Evolutionary conservation across 805 yeast genomes (phyloP), one percentile per base, ranked within the genome.

Genomic region (Sugiyamaella valdiviana): DNA sequence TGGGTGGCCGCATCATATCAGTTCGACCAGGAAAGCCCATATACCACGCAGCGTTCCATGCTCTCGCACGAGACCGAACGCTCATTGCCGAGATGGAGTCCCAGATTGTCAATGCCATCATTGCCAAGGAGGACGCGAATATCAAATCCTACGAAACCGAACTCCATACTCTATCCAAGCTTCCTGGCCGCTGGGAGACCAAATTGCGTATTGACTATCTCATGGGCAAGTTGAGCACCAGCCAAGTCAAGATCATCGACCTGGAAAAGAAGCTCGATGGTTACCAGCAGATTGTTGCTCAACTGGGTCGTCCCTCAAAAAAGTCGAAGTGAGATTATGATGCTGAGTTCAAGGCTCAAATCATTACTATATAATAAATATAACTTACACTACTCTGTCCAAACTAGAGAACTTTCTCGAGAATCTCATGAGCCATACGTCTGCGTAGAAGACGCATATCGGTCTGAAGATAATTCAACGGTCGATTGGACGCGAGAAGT

Each of bases 21-120:
- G 77, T 93, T 16, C 65, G 68, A 17, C 87, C 95, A 1, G 95
- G 96, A 0, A 82, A 89, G 58, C 98, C 99, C 2, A 68, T 93
- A 19, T 89, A 72, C 64, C 74, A 76, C 49, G 85, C 90, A 0
- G 96, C 98, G 0, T 93, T 91, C 67, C 59, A 71, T 49, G 76
- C 76, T 51, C 71, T 93, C 60, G 74, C 80, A 2, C 55, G 71
- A 1, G 90, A 89, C 61, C 58, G 69, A 14, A 71, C 73, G 15
- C 66, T 85, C 5, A 76, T 72, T 48, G 78, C 78, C 20, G 71
- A 79, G 10, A 73, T 86, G 63, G 95, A 88, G 62, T 72, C 82
- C 2, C 74, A 78, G 20, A 80, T 82, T 53, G 66, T 83, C 46
- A 67, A 72, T 42, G 72, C 72, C 38, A 67, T 82, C 43, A 75